phyloP scores from a whole-genome alignment of 441 rosid species.

The Euphorbia celastroides region DNA sequence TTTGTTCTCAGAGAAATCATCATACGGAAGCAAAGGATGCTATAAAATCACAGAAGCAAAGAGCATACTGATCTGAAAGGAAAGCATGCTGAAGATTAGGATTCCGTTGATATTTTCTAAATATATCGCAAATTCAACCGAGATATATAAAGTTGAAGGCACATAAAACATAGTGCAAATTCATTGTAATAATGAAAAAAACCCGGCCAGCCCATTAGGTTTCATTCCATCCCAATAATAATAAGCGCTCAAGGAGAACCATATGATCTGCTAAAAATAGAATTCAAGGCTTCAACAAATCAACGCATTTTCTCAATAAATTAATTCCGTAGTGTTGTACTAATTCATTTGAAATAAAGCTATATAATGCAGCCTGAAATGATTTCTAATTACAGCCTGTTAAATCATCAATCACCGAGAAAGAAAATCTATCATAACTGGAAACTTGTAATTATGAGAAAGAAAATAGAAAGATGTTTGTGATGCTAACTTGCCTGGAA shows the following conservation, averaged over 20 bases:
- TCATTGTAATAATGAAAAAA: background rate
- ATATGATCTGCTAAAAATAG: background rate
- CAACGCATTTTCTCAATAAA: background rate
- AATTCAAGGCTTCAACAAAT: background rate
- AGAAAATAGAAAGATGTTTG: background rate
- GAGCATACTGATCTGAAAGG: background rate
- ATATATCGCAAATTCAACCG: background rate
- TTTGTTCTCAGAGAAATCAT: background rate
- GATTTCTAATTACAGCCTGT: background rate
- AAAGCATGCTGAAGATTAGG: background rate
- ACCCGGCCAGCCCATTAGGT: background rate
- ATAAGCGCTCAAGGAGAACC: background rate
- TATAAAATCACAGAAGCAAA: background rate
- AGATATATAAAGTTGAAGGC: background rate
- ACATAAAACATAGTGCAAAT: background rate
- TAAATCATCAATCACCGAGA: background rate
- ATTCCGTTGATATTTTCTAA: background rate
- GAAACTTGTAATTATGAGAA: background rate
- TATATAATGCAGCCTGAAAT: background rate
- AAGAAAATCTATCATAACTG: background rate
- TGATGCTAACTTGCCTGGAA: constrained; percentile 43
- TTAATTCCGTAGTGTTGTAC: background rate
- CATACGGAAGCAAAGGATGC: background rate
- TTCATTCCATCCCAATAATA: background rate
- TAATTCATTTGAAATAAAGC: background rate